Evolutionary conservation across 352 stramenopile genomes (phyloP).

Genomic region (Thraustochytrium sp.): DNA sequence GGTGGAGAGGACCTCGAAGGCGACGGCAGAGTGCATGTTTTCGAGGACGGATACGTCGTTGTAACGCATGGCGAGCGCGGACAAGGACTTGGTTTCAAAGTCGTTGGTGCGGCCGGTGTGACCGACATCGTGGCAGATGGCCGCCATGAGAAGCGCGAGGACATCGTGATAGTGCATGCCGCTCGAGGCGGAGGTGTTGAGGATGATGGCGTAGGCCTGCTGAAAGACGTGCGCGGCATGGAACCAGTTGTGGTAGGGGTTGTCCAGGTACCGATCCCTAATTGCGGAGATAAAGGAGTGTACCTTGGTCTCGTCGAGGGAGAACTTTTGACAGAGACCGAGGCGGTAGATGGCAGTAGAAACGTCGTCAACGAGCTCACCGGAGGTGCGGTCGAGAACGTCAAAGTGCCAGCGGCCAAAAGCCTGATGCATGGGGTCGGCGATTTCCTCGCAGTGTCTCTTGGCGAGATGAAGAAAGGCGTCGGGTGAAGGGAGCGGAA

Average conservation of each 20-base stretch:
- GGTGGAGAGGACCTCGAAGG: conserved; percentile 73
- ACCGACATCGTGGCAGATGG: conserved; percentile 80
- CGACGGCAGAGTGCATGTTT: conserved; percentile 73
- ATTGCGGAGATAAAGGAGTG: conserved; percentile 49
- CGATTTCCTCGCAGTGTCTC: neutral
- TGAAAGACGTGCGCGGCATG: conserved; percentile 79
- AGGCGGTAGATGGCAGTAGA: conserved; percentile 15
- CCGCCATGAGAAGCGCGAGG: conserved; percentile 69
- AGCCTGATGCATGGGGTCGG: conserved; percentile 8
- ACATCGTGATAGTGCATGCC: conserved; percentile 74
- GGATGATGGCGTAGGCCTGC: conserved; percentile 70
- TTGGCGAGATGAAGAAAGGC: neutral
- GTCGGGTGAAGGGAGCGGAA: neutral
- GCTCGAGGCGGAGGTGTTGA: conserved; percentile 59
- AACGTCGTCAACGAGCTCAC: neutral
- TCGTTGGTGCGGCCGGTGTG: conserved; percentile 79
- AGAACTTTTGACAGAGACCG: conserved; percentile 18
- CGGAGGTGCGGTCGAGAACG: neutral
- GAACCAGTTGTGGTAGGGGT: conserved; percentile 79
- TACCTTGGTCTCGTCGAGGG: neutral
- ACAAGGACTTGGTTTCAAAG: conserved; percentile 72
- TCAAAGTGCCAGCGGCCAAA: conserved; percentile 49
- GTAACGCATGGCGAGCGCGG: conserved; percentile 71
- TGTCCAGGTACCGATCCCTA: conserved; percentile 50
- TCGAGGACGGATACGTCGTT: conserved; percentile 79